Percentiles rank a stretch among this genome's conserved stretches.
phyloP scores from a whole-genome alignment of 2,329 filamentous ascomycete genomes.

The Colletotrichum sublineola region DNA sequence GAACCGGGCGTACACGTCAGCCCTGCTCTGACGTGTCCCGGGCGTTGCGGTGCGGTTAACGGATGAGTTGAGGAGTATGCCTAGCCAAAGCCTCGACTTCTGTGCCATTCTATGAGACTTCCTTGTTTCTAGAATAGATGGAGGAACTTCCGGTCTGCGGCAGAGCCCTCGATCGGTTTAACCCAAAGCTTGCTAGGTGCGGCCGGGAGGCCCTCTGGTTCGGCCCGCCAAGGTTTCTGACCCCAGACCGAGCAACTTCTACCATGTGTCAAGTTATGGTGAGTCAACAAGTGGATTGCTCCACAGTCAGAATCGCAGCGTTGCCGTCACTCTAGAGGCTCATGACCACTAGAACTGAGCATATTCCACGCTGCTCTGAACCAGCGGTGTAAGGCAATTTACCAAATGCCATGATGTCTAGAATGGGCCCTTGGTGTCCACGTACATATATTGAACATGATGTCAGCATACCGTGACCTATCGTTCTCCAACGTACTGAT shows the following conservation, averaged over 20 bases:
- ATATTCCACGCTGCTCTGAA: constrained; percentile 2
- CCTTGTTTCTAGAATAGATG: constrained; percentile 7
- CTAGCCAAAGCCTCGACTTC: background rate
- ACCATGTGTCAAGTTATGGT: background rate
- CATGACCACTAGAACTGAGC: constrained; percentile 10
- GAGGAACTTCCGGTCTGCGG: background rate
- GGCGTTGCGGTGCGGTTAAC: background rate
- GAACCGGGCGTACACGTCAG: constrained; percentile 16
- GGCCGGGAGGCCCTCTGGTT: background rate
- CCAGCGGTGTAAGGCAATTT: constrained; percentile 36
- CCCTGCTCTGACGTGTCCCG: constrained; percentile 32
- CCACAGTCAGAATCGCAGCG: constrained; percentile 2
- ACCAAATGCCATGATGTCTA: background rate
- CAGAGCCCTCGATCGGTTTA: background rate
- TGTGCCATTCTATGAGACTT: background rate
- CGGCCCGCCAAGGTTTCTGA: constrained; percentile 26
- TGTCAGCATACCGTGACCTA: constrained; percentile 8
- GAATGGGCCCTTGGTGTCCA: background rate
- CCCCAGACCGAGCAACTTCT: constrained; percentile 1
- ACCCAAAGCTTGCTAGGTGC: background rate
- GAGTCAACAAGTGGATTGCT: constrained; percentile 10
- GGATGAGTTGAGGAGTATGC: constrained; percentile 1
- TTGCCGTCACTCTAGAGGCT: constrained; percentile 20
- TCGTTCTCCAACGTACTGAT: background rate
- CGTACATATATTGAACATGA: constrained; percentile 3